Base-by-base conservation (phyloP, 73 alveolate species). In the Paramecium sexaurelia region DNA sequence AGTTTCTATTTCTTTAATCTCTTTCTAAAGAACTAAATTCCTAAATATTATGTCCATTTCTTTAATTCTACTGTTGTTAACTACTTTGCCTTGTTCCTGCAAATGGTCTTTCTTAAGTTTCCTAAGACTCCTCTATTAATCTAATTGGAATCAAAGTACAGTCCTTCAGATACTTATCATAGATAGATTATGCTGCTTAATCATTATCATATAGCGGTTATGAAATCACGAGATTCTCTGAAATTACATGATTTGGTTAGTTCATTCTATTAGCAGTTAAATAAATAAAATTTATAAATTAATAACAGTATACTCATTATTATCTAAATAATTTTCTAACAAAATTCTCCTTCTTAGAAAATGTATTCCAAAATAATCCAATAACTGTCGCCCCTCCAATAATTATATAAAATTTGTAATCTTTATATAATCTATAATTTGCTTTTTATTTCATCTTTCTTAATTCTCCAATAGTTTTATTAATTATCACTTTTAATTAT, bases 261-360 rank as follows among this genome's bases (percentile, higher is more conserved):
- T 61, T 61, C 83, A 61, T 61, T 61, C 47, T 29, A 61, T 61
- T 61, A 61, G 83, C 83, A 61, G 83, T 61, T 61, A 61, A 61
- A 61, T 61, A 61, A 61, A 29, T 61, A 61, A 29, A 61, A 22
- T 61, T 29, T 61, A 51, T 61, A 22, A 61, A 61, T 11, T 61
- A 61, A 11, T 61, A 61, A 61, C 83, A 61, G 83, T 61, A 61
- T 61, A 32, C 43, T 61, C 83, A 61, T 61, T 51, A 17, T 51
- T 51, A 17, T 51, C 67, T 51, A 17, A 51, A 17, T 51, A 51
- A n/a, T 61, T 61, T 13, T 6, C 47, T 32, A 29, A 6, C 43
- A 13, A 6, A 13, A 29, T 26, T 29, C 43, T 29, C 83, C 39
- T 32, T 22, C 7, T 61, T 29, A 26, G 43, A 61, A 29, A 61